Percentiles rank a stretch among this genome's conserved stretches.
phyloP scores from a whole-genome alignment of 345 rosid genomes.

The Eucalyptus sp. region DNA sequence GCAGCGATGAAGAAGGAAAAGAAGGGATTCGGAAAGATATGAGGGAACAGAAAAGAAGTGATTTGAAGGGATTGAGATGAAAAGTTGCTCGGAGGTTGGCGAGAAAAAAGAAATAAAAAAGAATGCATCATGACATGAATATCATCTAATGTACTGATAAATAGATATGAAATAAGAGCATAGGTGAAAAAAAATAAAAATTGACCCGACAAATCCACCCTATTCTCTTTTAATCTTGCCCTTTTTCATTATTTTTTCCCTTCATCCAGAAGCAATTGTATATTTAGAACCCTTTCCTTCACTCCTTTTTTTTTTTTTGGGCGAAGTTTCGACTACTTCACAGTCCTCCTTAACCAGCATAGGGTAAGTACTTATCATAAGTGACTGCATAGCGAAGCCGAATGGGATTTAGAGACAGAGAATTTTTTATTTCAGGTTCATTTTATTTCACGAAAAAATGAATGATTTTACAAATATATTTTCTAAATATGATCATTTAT shows the following conservation, averaged over 20 bases:
- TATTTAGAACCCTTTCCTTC: not conserved
- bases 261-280: not conserved
- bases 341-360: not conserved
- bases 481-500: no score
- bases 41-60: accelerated
- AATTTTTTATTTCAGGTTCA: accelerated
- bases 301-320: no score
- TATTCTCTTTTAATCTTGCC: not conserved
- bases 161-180: not conserved
- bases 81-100: not conserved
- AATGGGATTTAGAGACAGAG: not conserved
- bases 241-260: not conserved
- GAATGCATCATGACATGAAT: not conserved
- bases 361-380: not conserved
- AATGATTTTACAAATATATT: no score
- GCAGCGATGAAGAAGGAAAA: not conserved
- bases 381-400: not conserved
- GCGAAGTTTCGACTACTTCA: no score
- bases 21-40: accelerated
- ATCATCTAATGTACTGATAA: not conserved
- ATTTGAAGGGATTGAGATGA: not conserved
- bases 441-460: accelerated
- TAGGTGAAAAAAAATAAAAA: not conserved
- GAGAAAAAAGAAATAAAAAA: no score
- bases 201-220: not conserved